Evolutionary conservation across 768 basidiomycete genomes (phyloP).

Genomic region (Sporobolomyces phaffii): DNA sequence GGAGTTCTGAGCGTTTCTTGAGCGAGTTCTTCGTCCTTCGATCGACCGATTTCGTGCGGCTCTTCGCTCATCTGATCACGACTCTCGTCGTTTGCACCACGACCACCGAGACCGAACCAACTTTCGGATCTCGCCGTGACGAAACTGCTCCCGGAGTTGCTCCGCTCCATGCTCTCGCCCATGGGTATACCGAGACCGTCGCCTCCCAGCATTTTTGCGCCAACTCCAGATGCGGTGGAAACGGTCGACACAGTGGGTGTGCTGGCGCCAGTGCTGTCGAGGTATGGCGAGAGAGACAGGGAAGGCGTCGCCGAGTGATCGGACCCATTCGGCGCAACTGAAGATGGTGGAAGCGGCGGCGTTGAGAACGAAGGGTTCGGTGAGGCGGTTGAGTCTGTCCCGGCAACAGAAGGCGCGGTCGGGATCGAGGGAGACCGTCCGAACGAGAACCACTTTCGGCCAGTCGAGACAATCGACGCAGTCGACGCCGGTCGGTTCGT

Average conservation of each 20-base stretch:
- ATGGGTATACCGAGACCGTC: neutral
- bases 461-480: neutral
- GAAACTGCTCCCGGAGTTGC: conserved; percentile 3
- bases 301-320: neutral
- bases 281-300: neutral
- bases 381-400: neutral
- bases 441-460: conserved; percentile 25
- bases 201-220: no score
- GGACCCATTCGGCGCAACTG: neutral
- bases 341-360: neutral
- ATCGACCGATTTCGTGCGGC: neutral
- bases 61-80: conserved; percentile 1
- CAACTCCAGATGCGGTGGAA: neutral
- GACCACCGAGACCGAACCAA: conserved; percentile 9
- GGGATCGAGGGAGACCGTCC: conserved; percentile 3
- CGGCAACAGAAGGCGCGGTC: neutral
- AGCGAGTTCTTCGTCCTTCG: neutral
- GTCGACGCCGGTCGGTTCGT: neutral
- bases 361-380: conserved; percentile 11
- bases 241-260: neutral
- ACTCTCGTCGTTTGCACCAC: neutral
- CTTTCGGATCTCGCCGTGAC: conserved; percentile 8
- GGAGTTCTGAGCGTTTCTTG: neutral
- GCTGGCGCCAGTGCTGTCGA: neutral
- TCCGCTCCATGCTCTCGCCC: neutral